Conservation (phyloP, 495 filamentous ascomycete species). For the Talaromyces borbonicus region DNA sequence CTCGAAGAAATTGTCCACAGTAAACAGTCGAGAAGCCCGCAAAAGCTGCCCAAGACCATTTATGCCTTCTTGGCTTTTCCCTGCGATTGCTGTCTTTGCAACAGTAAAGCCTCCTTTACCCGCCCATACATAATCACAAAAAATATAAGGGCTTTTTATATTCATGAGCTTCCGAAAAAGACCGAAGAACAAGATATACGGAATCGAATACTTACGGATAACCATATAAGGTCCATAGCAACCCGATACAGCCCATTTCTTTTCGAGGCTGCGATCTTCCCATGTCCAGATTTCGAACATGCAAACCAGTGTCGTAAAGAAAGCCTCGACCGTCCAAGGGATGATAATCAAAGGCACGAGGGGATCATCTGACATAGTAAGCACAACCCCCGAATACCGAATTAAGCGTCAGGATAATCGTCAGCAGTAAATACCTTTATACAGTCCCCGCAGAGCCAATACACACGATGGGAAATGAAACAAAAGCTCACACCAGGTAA, state of each 20-base stretch:
- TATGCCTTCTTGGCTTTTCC: not conserved
- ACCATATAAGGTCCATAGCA: slow-evolving; percentile 65
- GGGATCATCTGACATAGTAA: slow-evolving; percentile 38
- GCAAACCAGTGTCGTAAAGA: slow-evolving; percentile 64
- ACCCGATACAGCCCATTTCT: slow-evolving; percentile 48
- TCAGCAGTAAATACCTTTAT: slow-evolving; percentile 33
- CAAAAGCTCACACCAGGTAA: slow-evolving; percentile 57
- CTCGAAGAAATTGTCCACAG: too few relatives aligned
- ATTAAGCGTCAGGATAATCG: not conserved
- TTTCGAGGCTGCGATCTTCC: slow-evolving; percentile 42
- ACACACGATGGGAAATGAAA: slow-evolving; percentile 60
- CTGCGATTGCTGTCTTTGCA: slow-evolving; percentile 11
- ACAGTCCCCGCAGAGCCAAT: slow-evolving; percentile 49
- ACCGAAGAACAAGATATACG: slow-evolving; percentile 1
- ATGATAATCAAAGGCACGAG: slow-evolving; percentile 56
- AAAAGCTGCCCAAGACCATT: too few relatives aligned
- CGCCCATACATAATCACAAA: slow-evolving; percentile 44
- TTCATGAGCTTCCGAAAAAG: not conserved
- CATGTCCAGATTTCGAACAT: slow-evolving; percentile 49
- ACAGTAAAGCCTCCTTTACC: slow-evolving; percentile 24
- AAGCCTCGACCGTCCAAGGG: slow-evolving; percentile 57
- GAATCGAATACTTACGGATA: slow-evolving; percentile 55
- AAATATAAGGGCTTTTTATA: slow-evolving; percentile 41
- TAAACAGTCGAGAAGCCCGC: too few relatives aligned
- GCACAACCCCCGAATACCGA: not conserved